Evolutionary conservation across 2,329 filamentous ascomycete genomes (phyloP).

Genomic region (Cladophialophora carrionii): DNA sequence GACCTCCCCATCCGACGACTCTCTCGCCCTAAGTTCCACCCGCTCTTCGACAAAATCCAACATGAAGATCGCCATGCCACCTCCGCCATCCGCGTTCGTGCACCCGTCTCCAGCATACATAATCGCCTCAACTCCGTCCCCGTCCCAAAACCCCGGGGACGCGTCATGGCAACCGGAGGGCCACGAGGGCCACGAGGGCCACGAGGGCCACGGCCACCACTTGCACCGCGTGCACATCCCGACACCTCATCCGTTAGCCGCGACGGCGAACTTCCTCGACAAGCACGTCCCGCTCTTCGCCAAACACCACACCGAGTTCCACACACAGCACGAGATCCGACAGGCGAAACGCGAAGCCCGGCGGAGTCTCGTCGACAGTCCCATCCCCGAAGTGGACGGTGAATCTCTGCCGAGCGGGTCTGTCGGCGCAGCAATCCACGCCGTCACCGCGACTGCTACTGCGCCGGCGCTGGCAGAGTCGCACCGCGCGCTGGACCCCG

Average conservation of each 20-base stretch:
- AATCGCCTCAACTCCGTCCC: slow-evolving; percentile 20
- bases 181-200: neutral
- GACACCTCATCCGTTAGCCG: slow-evolving; percentile 28
- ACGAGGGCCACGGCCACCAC: neutral
- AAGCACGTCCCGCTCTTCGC: slow-evolving; percentile 32
- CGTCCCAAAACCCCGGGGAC: slow-evolving; percentile 20
- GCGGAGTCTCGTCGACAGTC: slow-evolving; percentile 18
- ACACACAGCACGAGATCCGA: slow-evolving; percentile 17
- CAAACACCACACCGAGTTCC: slow-evolving; percentile 30
- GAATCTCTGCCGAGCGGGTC: slow-evolving; percentile 9
- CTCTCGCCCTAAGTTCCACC: slow-evolving; percentile 13
- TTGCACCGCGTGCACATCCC: slow-evolving; percentile 28
- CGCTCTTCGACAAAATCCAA: slow-evolving; percentile 24
- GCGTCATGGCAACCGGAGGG: slow-evolving; percentile 11
- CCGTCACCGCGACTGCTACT: slow-evolving; percentile 17
- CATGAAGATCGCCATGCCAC: slow-evolving; percentile 27
- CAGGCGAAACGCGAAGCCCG: slow-evolving; percentile 29
- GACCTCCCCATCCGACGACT: slow-evolving; percentile 3
- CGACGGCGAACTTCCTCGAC: slow-evolving; percentile 26
- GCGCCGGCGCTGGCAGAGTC: slow-evolving; percentile 13
- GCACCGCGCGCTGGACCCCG: slow-evolving; percentile 12
- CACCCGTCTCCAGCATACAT: slow-evolving; percentile 21
- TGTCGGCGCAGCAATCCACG: slow-evolving; percentile 19
- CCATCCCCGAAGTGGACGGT: slow-evolving; percentile 27
- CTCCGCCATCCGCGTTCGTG: slow-evolving; percentile 20